phyloP scores from a whole-genome alignment of 768 basidiomycete genomes.

The Boletus rex-veris region DNA sequence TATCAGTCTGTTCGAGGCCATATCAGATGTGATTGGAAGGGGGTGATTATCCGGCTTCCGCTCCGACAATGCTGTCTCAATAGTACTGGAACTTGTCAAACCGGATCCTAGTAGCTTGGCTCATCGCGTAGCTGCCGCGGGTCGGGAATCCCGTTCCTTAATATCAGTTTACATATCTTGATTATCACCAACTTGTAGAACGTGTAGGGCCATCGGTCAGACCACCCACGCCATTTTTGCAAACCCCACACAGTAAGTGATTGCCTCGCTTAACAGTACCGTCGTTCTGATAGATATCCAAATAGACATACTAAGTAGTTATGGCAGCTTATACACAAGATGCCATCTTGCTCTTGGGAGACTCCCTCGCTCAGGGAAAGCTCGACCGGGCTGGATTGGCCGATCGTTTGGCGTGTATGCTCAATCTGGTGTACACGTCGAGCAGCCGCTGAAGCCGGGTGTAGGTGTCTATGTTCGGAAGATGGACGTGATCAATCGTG shows the following conservation, averaged over 20 bases:
- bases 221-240: too few relatives aligned
- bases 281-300: not conserved
- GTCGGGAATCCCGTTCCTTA: not conserved
- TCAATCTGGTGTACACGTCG: not conserved
- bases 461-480: constrained; percentile 75
- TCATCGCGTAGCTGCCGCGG: not conserved
- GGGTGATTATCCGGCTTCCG: constrained; percentile 15
- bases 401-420: constrained; percentile 51
- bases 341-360: constrained; percentile 72
- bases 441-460: not conserved
- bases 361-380: constrained; percentile 72
- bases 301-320: too few relatives aligned
- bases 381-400: constrained; percentile 65
- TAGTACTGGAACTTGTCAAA: too few relatives aligned
- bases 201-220: too few relatives aligned
- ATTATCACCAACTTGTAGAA: not conserved
- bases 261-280: not conserved
- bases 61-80: constrained; percentile 14
- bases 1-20: constrained; percentile 35
- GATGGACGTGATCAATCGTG: constrained; percentile 85
- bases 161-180: not conserved
- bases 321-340: constrained; percentile 58
- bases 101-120: too few relatives aligned
- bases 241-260: not conserved
- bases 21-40: not conserved